These are phyloP conservation scores for Mycena epipterygia DNA, from an alignment of 768 basidiomycete genomes.

Conservation along the genomic window DNA sequence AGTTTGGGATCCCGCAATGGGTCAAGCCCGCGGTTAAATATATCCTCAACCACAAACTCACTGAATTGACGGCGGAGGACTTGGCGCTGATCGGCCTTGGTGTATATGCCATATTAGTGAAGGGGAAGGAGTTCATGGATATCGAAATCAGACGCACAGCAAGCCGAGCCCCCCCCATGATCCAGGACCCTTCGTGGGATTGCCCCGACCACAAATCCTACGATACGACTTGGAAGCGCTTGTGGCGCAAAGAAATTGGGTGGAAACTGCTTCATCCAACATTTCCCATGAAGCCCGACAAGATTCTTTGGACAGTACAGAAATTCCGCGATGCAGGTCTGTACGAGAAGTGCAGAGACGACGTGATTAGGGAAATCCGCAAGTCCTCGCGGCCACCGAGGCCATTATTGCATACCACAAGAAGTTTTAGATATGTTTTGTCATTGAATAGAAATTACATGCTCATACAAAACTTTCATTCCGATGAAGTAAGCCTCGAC, in stretches of 20 bases:
- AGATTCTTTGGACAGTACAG: not conserved
- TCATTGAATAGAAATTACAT: too few species aligned
- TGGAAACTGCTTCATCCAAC: slow-evolving; percentile 1
- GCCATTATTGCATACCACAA: not conserved
- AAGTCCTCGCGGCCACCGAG: not conserved
- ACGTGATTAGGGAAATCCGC: not conserved
- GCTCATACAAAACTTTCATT: too few species aligned
- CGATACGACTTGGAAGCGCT: not conserved
- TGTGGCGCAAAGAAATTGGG: not conserved
- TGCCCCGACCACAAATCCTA: slow-evolving; percentile 4
- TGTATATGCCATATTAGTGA: not conserved
- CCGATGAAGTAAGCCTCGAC: too few species aligned
- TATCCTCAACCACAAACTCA: not conserved
- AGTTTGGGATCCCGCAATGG: not conserved
- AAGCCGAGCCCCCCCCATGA: not conserved
- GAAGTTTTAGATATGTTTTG: too few species aligned
- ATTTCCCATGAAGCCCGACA: not conserved
- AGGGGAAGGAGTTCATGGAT: slow-evolving; percentile 2
- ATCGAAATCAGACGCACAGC: not conserved
- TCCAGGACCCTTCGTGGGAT: not conserved
- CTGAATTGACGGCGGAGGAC: not conserved
- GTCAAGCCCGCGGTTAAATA: slow-evolving; percentile 6
- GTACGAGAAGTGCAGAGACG: not conserved
- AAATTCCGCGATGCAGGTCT: not conserved
- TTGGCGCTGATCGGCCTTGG: not conserved